Evolutionary conservation across 495 filamentous ascomycete species (phyloP).

Genomic region (Annulohypoxylon stygium): DNA sequence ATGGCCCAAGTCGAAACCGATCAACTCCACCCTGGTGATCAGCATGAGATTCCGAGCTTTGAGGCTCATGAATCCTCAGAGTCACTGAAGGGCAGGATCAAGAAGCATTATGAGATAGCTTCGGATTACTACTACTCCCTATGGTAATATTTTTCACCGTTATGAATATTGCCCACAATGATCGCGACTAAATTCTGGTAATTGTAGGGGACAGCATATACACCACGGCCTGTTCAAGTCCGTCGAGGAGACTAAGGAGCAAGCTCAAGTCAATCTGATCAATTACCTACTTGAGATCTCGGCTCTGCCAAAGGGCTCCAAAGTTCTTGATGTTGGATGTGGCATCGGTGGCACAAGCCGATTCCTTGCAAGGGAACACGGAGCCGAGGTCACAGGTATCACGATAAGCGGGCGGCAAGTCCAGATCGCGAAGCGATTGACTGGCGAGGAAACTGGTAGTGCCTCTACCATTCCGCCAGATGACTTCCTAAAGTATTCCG

Average conservation of each 20-base stretch:
- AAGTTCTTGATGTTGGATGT: slow-evolving; percentile 68
- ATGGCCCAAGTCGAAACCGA: slow-evolving; percentile 29
- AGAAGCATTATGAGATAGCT: slow-evolving; percentile 69
- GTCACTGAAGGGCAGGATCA: slow-evolving; percentile 69
- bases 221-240: slow-evolving; percentile 67
- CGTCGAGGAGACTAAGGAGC: slow-evolving; percentile 63
- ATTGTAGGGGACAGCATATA: slow-evolving; percentile 69
- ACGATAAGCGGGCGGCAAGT: slow-evolving; percentile 70
- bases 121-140: slow-evolving; percentile 67
- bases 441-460: slow-evolving; percentile 50
- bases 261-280: slow-evolving; percentile 64
- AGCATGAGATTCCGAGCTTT: slow-evolving; percentile 63
- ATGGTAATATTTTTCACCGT: slow-evolving; percentile 54
- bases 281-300: slow-evolving; percentile 63
- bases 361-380: slow-evolving; percentile 61
- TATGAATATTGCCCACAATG: too few species aligned
- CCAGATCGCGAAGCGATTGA: slow-evolving; percentile 61
- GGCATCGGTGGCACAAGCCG: slow-evolving; percentile 69
- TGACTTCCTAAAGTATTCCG: slow-evolving; percentile 52
- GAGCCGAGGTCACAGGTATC: slow-evolving; percentile 65
- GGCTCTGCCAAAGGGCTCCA: slow-evolving; percentile 48
- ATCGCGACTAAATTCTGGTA: background rate
- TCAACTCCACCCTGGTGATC: slow-evolving; percentile 50
- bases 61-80: slow-evolving; percentile 66
- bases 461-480: slow-evolving; percentile 20